Evolutionary conservation across 164 flowering plant genomes (phyloP).

Genomic region (Sedum album): DNA sequence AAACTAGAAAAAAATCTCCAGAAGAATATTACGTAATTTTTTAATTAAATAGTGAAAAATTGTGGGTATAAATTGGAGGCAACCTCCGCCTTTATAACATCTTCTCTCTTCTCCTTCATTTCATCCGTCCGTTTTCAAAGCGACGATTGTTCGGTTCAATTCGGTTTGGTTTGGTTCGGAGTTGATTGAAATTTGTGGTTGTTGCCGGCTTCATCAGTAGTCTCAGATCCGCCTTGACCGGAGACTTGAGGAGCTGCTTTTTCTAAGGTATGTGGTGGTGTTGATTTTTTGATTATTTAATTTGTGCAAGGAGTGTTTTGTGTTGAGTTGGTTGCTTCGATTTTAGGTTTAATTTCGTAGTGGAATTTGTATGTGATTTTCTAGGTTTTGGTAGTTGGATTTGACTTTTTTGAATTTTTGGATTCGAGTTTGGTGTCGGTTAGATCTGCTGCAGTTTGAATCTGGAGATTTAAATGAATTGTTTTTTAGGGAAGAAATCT

Average conservation of each 20-base stretch:
- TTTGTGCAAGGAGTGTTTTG: neutral
- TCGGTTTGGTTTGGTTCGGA: neutral
- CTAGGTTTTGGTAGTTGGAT: neutral
- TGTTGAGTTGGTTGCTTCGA: neutral
- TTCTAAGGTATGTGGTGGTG: neutral
- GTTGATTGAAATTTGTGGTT: neutral
- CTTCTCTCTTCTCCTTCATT: slow-evolving; percentile 3
- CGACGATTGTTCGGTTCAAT: neutral
- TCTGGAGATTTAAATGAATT: neutral
- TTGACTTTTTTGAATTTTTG: too few species aligned
- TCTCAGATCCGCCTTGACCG: neutral
- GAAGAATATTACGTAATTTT: too few species aligned
- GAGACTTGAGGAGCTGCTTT: neutral
- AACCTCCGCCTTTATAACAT: slow-evolving; percentile 5
- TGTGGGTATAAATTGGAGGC: slow-evolving; percentile 16
- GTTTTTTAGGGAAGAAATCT: neutral
- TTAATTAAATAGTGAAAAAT: neutral
- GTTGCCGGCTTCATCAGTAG: neutral
- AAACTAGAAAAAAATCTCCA: too few species aligned
- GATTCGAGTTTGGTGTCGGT: neutral
- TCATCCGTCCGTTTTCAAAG: neutral
- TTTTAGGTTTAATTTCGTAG: neutral
- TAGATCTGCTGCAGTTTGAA: neutral
- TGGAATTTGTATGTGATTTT: neutral
- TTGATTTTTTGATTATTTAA: neutral